A percentile compares a stretch with the other conserved stretches of the same genome.
phyloP scores from a whole-genome alignment of 2,329 filamentous ascomycete genomes.

The Paracorniculantispora psalliotae region DNA sequence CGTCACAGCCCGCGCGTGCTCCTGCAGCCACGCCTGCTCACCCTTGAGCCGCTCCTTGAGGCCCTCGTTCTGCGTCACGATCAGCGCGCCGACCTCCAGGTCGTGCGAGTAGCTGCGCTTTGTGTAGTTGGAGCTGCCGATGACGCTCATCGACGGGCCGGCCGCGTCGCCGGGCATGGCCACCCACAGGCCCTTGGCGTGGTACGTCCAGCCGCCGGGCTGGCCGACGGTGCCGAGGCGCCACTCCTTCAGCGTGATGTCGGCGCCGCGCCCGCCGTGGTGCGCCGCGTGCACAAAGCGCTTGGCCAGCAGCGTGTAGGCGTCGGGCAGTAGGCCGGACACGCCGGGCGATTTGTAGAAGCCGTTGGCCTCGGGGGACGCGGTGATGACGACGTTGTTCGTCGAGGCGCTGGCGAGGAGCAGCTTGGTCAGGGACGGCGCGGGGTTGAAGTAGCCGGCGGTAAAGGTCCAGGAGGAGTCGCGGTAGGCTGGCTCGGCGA shows the following conservation, averaged over 20 bases:
- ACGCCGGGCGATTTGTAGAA: conserved; percentile 88
- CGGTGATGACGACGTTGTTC: conserved; percentile 80
- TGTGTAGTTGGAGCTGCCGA: conserved; percentile 95
- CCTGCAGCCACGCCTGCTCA: conserved; percentile 76
- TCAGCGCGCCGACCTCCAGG: conserved; percentile 80
- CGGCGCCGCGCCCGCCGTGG: conserved; percentile 40
- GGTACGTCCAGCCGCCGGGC: conserved; percentile 90
- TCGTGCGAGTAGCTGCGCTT: conserved; percentile 89
- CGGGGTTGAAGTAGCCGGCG: conserved; percentile 97
- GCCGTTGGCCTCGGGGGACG: conserved; percentile 88
- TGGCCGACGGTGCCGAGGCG: conserved; percentile 73
- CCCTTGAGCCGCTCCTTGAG: conserved; percentile 69
- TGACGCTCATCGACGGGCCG: conserved; percentile 70
- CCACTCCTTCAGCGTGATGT: conserved; percentile 82
- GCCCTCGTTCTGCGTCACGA: conserved; percentile 71
- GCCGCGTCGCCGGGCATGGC: conserved; percentile 57
- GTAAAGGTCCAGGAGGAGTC: conserved; percentile 90
- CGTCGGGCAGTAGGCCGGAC: conserved; percentile 83
- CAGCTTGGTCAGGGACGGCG: conserved; percentile 73
- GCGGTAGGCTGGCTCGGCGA: conserved; percentile 59
- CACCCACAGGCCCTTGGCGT: conserved; percentile 94
- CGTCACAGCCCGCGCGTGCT: conserved; percentile 63
- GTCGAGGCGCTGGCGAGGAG: conserved; percentile 67
- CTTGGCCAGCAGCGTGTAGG: conserved; percentile 83
- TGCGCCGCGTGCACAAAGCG: conserved; percentile 65